Percentiles rank a stretch among this genome's conserved stretches.
Evolutionary conservation across 345 rosid genomes (phyloP).

Genomic region (Leavenworthia alabamica): DNA sequence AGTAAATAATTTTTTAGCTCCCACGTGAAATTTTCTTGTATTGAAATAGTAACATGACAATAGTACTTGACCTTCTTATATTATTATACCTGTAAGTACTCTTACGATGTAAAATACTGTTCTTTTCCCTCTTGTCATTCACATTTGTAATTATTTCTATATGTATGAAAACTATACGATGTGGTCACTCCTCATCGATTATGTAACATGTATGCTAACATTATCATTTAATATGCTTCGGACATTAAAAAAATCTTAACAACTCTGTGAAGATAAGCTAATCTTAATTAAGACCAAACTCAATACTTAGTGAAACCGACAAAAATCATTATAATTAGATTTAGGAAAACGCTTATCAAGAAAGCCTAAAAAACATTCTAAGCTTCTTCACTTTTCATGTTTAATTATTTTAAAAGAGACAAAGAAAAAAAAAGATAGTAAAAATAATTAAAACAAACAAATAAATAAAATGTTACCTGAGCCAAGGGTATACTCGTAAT

Average conservation of each 20-base stretch:
- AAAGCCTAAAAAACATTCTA: slow-evolving; percentile 18
- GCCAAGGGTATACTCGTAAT: slow-evolving; percentile 21
- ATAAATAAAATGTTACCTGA: slow-evolving; percentile 17
- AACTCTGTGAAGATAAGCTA: not conserved
- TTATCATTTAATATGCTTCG: not conserved
- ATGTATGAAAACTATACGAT: not conserved
- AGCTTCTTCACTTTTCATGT: slow-evolving; percentile 1
- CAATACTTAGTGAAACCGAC: not conserved
- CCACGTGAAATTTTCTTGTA: slow-evolving; percentile 33
- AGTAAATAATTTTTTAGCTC: slow-evolving; percentile 7
- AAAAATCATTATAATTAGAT: not conserved
- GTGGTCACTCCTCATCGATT: slow-evolving; percentile 22
- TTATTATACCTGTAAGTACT: slow-evolving; percentile 23
- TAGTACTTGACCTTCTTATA: slow-evolving; percentile 20
- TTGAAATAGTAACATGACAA: slow-evolving; percentile 29
- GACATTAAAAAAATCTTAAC: not conserved
- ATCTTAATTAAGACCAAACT: not conserved
- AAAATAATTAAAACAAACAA: not conserved
- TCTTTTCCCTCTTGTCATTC: slow-evolving; percentile 24
- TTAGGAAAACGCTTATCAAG: slow-evolving; percentile 16
- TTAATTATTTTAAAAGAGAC: slow-evolving; percentile 8
- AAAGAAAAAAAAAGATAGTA: not conserved
- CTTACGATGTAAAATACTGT: slow-evolving; percentile 30
- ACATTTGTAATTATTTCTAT: slow-evolving; percentile 19
- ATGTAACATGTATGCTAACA: not conserved